phyloP scores from a whole-genome alignment of 2,329 filamentous ascomycete genomes.

The Neonectria hederae region DNA sequence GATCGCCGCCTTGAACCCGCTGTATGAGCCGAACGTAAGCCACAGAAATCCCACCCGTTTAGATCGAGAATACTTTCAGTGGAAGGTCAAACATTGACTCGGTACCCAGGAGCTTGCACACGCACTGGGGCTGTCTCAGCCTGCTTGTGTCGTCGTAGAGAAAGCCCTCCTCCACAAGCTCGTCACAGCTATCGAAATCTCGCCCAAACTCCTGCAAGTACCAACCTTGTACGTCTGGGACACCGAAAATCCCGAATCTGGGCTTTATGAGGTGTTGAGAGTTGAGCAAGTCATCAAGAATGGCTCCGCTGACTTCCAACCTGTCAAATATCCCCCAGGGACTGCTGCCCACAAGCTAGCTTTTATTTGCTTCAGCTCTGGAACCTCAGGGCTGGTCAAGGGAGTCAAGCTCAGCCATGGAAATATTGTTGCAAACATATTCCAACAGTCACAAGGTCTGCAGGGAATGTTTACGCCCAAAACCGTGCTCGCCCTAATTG shows the following conservation, averaged over 20 bases:
- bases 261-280: neutral
- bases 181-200: neutral
- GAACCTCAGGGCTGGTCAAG: conserved; percentile 14
- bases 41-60: neutral
- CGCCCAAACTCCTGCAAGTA: neutral
- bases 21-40: conserved; percentile 12
- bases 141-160: neutral
- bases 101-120: conserved; percentile 2
- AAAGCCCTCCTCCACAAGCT: conserved; percentile 4
- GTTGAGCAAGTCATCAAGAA: conserved; percentile 3
- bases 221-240: conserved; percentile 11
- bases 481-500: conserved; percentile 7
- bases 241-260: neutral
- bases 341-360: neutral
- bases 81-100: neutral
- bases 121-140: neutral
- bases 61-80: neutral
- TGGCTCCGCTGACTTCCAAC: neutral
- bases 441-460: conserved; percentile 15
- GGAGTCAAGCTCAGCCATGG: conserved; percentile 11
- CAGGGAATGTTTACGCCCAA: conserved; percentile 5
- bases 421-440: conserved; percentile 15
- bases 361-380: conserved; percentile 17
- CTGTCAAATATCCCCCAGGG: neutral
- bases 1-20: conserved; percentile 10